These are phyloP conservation scores for Sporothrix brasiliensis DNA, from an alignment of 2,329 filamentous ascomycete genomes.

Conservation along the genomic window DNA sequence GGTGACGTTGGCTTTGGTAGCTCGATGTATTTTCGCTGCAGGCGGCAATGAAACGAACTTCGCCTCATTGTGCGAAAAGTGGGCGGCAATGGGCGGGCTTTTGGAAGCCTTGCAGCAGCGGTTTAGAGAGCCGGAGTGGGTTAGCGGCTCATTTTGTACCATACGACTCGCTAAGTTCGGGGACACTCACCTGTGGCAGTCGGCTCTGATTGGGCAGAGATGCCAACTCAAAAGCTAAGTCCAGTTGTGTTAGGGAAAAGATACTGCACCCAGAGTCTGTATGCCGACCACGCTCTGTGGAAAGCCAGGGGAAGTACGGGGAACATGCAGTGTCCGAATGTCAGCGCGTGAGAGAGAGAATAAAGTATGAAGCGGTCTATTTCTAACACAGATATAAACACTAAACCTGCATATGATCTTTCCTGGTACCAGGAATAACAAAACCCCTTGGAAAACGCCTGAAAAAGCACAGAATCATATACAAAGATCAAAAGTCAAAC, in stretches of 20 bases:
- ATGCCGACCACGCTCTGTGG: too few species aligned
- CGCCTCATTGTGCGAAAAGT: not conserved
- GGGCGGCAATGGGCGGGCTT: slow-evolving; percentile 9
- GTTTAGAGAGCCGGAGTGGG: not conserved
- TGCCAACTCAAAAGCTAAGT: not conserved
- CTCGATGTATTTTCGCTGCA: not conserved
- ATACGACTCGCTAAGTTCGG: not conserved
- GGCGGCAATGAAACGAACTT: slow-evolving; percentile 15
- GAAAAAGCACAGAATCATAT: not conserved
- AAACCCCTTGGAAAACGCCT: not conserved
- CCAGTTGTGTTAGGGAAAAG: not conserved
- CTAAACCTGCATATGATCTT: slow-evolving; percentile 1
- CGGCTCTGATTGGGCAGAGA: not conserved
- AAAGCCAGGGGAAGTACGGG: not conserved
- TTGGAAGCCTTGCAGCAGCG: slow-evolving; percentile 19
- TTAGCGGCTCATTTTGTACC: not conserved
- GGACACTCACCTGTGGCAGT: not conserved
- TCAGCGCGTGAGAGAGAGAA: not conserved
- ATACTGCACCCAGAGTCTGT: too few species aligned
- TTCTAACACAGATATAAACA: slow-evolving; percentile 6
- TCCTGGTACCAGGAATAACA: not conserved
- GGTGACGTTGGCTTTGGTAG: slow-evolving; percentile 26
- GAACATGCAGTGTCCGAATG: not conserved
- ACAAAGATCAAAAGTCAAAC: not conserved
- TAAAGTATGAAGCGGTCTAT: not conserved